A percentile compares a stretch with the other conserved stretches of the same genome.
These are phyloP conservation scores for Omphalotus guepiniiformis DNA, from an alignment of 768 basidiomycete species.

Conservation along the genomic window DNA sequence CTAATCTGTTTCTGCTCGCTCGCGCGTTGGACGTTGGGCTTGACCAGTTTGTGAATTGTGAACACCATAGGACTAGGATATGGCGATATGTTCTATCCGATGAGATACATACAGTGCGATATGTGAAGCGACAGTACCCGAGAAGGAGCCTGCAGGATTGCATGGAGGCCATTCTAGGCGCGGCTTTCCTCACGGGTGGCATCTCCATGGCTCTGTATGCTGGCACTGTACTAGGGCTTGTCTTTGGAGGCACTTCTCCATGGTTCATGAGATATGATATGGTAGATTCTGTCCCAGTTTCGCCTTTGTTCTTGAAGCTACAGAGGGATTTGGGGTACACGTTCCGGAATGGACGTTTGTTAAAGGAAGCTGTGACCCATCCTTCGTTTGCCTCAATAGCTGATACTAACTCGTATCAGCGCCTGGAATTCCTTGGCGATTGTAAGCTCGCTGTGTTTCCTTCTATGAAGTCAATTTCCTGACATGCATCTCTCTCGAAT, in stretches of 20 bases:
- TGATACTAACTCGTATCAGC: conserved; percentile 68
- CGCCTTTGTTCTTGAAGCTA: conserved; percentile 48
- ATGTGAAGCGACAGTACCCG: conserved; percentile 46
- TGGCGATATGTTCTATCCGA: conserved; percentile 56
- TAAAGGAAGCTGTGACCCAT: conserved; percentile 83
- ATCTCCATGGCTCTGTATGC: conserved; percentile 61
- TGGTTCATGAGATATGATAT: conserved; percentile 60
- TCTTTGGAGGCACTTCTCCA: conserved; percentile 65
- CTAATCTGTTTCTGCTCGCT: conserved; percentile 65
- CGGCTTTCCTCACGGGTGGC: conserved; percentile 69
- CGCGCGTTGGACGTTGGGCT: conserved; percentile 63
- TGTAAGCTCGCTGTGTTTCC: conserved; percentile 43
- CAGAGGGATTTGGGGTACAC: conserved; percentile 66
- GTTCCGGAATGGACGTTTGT: conserved; percentile 57
- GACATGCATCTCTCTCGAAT: conserved; percentile 10
- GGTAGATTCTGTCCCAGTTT: conserved; percentile 26
- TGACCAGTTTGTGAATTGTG: conserved; percentile 60
- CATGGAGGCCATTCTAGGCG: conserved; percentile 83
- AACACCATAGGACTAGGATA: conserved; percentile 43
- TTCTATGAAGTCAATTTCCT: conserved; percentile 6
- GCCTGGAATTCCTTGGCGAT: conserved; percentile 87
- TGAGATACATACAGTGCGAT: conserved; percentile 27
- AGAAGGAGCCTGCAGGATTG: conserved; percentile 80
- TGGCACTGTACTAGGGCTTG: conserved; percentile 62
- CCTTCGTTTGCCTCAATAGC: conserved; percentile 58